Conservation (phyloP, 495 filamentous ascomycete genomes). For the Tricharina praecox region DNA sequence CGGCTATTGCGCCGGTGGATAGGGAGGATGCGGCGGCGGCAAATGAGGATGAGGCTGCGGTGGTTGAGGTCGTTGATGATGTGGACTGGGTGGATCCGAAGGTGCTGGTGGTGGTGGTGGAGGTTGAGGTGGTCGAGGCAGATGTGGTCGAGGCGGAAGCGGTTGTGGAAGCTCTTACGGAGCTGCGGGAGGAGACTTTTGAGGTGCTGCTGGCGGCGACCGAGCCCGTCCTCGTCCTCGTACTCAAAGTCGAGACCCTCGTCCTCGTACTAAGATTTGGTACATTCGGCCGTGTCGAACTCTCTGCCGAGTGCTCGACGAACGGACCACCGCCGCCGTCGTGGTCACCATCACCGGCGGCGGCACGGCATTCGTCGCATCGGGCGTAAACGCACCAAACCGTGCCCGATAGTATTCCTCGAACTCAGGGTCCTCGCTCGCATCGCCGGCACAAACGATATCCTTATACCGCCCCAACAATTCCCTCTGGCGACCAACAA, state of each 20-base stretch:
- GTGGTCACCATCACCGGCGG: constrained; percentile 19
- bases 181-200: too few relatives aligned
- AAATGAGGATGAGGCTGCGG: neutral
- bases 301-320: too few relatives aligned
- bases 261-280: too few relatives aligned
- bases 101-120: too few relatives aligned
- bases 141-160: neutral
- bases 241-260: too few relatives aligned
- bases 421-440: constrained; percentile 9
- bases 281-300: too few relatives aligned
- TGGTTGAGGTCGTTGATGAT: too few relatives aligned
- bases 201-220: too few relatives aligned
- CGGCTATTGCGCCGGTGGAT: neutral
- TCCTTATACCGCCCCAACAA: constrained; percentile 15
- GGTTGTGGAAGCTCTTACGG: neutral
- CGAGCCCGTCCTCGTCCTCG: too few relatives aligned
- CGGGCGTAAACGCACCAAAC: constrained; percentile 14
- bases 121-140: neutral
- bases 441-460: constrained; percentile 13
- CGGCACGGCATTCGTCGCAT: constrained; percentile 16
- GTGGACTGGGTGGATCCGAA: too few relatives aligned
- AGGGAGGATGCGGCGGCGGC: neutral
- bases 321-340: too few relatives aligned
- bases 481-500: constrained; percentile 14
- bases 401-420: constrained; percentile 20